Base-by-base conservation (phyloP, 805 yeast genomes). In the Saccharomycopsis vini region DNA sequence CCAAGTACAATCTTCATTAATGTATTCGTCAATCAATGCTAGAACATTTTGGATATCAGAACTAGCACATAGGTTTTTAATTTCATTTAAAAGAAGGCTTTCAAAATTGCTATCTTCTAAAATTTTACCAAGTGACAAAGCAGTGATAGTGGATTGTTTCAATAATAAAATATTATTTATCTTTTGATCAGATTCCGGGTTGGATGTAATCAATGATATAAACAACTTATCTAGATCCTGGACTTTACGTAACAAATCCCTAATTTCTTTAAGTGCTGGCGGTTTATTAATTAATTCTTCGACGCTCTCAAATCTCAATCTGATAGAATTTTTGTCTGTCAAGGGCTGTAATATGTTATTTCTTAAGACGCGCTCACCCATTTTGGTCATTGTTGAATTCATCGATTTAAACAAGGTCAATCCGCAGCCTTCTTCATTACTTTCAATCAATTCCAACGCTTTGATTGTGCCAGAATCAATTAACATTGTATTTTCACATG, bases 261-360 rank as follows among this genome's bases (percentile, higher is more conserved):
- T 42, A 1, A 60, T 16, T 0, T 50, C 50, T 3, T 56, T 21
- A 2, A 53, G 26, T 0, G 52, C 46, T 3, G 41, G 40, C 4
- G 51, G 50, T 7, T 60, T 45, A 0, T 34, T 38, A 7, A 55
- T 43, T 13, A 72, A 50, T 43, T 68, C 73, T 31, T 58, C 51
- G 0, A 70, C 67, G 1, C 72, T 57, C 3, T 58, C 59, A 10
- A 60, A 51, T 32, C 77, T 56, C 32, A 62, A 50, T 9, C 51
- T 44, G 2, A 72, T 61, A 19, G 68, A 62, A 0, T 50, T 47
- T 15, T 45, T 47, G 48, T 68, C 67, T 1, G 72, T 68, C 13
- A 72, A 0, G 5, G 77, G 77, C 45, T 72, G 77, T n/a, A 72
- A 47, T 3, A 71, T 62, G 41, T 62, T 69, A 29, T 59, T 66